phyloP scores from a whole-genome alignment of 257 asterid species.

The Rhazya stricta region DNA sequence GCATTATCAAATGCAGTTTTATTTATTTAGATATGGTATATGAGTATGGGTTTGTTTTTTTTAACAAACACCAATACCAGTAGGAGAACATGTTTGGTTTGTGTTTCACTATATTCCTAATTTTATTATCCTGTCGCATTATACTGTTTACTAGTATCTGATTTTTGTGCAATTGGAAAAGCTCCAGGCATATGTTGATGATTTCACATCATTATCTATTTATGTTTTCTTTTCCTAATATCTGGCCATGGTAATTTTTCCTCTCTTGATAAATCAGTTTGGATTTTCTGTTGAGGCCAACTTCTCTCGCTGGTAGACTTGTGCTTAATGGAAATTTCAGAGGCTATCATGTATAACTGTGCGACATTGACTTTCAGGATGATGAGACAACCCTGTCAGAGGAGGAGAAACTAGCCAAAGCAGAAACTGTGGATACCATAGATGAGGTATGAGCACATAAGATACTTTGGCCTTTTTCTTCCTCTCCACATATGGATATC shows the following conservation, averaged over 20 bases:
- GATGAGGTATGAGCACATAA: constrained; percentile 54
- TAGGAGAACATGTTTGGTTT: background rate
- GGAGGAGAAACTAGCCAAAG: constrained; percentile 85
- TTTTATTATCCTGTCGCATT: background rate
- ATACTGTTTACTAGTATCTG: background rate
- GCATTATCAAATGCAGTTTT: background rate
- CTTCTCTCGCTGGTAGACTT: background rate
- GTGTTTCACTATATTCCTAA: background rate
- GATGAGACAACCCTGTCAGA: constrained; percentile 87
- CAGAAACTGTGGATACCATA: constrained; percentile 39
- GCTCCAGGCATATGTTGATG: background rate
- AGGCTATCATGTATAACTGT: background rate
- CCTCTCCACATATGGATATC: no score
- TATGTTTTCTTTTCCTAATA: background rate
- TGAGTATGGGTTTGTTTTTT: background rate
- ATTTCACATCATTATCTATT: background rate
- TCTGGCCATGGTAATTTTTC: background rate
- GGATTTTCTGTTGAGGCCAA: background rate
- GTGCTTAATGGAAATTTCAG: background rate
- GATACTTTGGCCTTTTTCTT: background rate
- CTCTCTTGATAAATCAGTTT: background rate
- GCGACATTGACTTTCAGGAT: constrained; percentile 50
- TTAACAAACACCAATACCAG: no score
- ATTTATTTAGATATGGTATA: background rate
- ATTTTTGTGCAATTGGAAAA: background rate